Percentiles rank a stretch among this genome's conserved stretches.
Evolutionary conservation across 2,329 filamentous ascomycete genomes (phyloP).

Genomic region (Microsporum canis): DNA sequence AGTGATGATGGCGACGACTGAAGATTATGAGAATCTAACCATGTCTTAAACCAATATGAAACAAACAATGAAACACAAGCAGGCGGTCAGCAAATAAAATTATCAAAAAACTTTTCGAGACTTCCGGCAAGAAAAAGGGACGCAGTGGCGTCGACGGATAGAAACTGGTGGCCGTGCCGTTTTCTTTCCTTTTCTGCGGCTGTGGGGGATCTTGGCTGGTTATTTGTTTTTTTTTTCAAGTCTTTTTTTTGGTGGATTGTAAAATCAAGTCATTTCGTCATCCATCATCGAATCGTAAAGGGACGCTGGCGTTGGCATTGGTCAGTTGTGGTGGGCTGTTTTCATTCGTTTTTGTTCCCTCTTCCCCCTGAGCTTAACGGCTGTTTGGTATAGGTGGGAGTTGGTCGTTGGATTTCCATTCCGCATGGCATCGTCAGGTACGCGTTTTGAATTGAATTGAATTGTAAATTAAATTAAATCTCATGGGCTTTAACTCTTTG

Average conservation of each 20-base stretch:
- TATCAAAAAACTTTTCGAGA: not conserved
- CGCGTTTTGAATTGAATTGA: not conserved
- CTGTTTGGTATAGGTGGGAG: not conserved
- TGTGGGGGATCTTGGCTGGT: not conserved
- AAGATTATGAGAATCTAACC: not conserved
- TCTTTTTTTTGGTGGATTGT: slow-evolving; percentile 14
- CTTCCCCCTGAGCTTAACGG: not conserved
- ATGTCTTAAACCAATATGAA: slow-evolving; percentile 9
- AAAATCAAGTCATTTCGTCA: slow-evolving; percentile 35
- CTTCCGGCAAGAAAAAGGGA: not conserved
- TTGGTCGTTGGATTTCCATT: not conserved
- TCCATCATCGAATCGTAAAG: slow-evolving; percentile 40
- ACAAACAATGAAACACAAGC: slow-evolving; percentile 8
- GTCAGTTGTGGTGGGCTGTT: slow-evolving; percentile 15
- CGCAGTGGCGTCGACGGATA: not conserved
- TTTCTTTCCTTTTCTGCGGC: not conserved
- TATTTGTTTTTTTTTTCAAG: slow-evolving; percentile 8
- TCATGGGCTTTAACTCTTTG: slow-evolving; percentile 1
- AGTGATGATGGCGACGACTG: not conserved
- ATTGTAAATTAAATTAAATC: slow-evolving; percentile 1
- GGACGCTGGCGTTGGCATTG: slow-evolving; percentile 17
- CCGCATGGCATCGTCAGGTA: not conserved
- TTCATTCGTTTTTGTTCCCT: slow-evolving; percentile 12
- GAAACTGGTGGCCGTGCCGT: not conserved
- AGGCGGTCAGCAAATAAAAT: not conserved